Evolutionary conservation across 1,284 basidiomycete genomes (phyloP), one percentile per base, ranked within the genome.

Genomic region (Blastosporella zonata): DNA sequence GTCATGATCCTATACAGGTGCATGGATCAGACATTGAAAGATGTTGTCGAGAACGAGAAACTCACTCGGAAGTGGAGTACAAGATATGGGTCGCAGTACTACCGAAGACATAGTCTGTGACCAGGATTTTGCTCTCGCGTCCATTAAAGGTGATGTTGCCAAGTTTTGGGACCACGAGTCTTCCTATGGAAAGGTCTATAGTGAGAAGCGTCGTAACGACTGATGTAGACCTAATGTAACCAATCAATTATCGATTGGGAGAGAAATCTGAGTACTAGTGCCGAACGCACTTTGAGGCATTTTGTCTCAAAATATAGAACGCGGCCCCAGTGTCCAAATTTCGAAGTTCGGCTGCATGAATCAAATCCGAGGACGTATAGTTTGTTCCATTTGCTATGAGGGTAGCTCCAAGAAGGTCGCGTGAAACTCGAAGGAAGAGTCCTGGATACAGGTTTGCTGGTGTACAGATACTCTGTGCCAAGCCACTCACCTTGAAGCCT

Each of bases 281-380:
- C 36, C 7, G 3, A 22, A 57, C 70, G 25, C 54, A 77, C 73
- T 69, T 65, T 3, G 75, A 73, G 41, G 64, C 61, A 50, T 72
- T 58, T 40, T 81, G 79, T 10, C 81, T 68, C 13, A 71, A 61
- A 45, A 82, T 62, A 55, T 81, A 82, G 59, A 81, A 82, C 0
- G 65, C 71, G 15, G 74, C 66, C 2, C 67, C 67, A 17, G 70
- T 75, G n/a, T 66, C 59, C 9, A 64, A 62, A 55, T 81, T 81
- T 18, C 69, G 66, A 15, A 79, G 59, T 55, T 74, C 74, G 7
- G 76, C 67, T 1, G 77, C 74, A 43, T 74, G 71, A n/a, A 77
- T 72, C 3, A 72, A 60, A 2, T 58, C 25, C 3, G 70, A 70
- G 1, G 71, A 71, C 18, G 74, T 73, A 52, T 74, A 73, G 33